Percentiles rank a stretch among this genome's conserved stretches.
These are phyloP conservation scores for Articulospora tetracladia DNA, from an alignment of 495 filamentous ascomycete genomes.

Conservation along the genomic window DNA sequence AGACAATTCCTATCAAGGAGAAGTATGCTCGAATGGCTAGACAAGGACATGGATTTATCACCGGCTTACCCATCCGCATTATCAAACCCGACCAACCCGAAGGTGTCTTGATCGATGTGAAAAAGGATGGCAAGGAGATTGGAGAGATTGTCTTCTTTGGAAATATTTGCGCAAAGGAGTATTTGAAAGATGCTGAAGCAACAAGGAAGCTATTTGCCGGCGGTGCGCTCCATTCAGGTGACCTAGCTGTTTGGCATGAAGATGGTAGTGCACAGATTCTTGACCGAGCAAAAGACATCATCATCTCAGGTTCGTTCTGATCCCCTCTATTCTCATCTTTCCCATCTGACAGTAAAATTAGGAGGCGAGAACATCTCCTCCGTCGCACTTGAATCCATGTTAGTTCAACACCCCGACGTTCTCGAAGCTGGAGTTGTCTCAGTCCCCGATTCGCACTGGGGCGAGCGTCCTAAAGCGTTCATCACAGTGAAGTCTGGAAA, in stretches of 20 bases:
- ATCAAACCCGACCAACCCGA: constrained; percentile 73
- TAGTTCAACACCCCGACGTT: constrained; percentile 84
- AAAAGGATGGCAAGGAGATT: constrained; percentile 79
- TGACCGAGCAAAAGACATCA: constrained; percentile 95
- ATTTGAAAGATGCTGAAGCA: constrained; percentile 86
- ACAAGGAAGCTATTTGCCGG: constrained; percentile 86
- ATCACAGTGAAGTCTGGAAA: constrained; percentile 70
- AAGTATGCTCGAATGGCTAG: constrained; percentile 84
- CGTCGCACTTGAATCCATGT: constrained; percentile 85
- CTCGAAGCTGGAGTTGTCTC: constrained; percentile 89
- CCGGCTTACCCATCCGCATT: constrained; percentile 74
- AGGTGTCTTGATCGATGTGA: constrained; percentile 69
- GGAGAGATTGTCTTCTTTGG: constrained; percentile 89
- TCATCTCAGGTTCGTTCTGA: constrained; percentile 78
- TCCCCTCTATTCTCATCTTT: neutral
- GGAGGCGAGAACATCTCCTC: constrained; percentile 97
- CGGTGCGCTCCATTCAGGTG: constrained; percentile 83
- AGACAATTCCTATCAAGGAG: constrained; percentile 61
- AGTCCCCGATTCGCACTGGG: constrained; percentile 89
- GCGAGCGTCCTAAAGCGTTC: constrained; percentile 91
- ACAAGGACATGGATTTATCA: constrained; percentile 87
- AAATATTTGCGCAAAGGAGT: constrained; percentile 89
- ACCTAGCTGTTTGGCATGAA: constrained; percentile 86
- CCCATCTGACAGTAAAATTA: constrained; percentile 35
- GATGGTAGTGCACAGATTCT: constrained; percentile 90